A percentile compares a stretch with the other conserved stretches of the same genome.
phyloP scores from a whole-genome alignment of 352 stramenopile species.

The Phytophthora chlamydospora region DNA sequence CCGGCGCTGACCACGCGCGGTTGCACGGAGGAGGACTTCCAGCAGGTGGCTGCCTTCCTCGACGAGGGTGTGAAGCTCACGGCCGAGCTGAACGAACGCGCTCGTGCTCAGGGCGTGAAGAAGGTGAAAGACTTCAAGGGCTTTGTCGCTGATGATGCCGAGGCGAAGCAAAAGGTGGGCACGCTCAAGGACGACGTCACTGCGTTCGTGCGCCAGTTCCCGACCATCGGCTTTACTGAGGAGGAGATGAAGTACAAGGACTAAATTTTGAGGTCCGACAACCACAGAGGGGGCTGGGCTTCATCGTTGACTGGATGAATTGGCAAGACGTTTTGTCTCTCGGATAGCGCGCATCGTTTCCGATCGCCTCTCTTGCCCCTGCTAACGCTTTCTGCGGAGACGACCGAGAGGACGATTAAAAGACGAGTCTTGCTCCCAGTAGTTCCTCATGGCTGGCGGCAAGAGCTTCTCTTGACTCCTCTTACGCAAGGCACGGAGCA shows the following conservation, averaged over 20 bases:
- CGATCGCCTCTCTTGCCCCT: slow-evolving; percentile 12
- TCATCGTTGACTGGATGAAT: slow-evolving; percentile 15
- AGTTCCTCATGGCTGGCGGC: slow-evolving; percentile 13
- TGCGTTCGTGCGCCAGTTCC: slow-evolving; percentile 95
- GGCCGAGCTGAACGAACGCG: slow-evolving; percentile 88
- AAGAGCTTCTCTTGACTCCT: slow-evolving; percentile 14
- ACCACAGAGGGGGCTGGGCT: slow-evolving; percentile 10
- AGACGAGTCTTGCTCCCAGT: slow-evolving; percentile 25
- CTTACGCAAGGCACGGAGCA: slow-evolving; percentile 15
- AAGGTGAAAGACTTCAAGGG: slow-evolving; percentile 93
- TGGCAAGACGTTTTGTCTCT: slow-evolving; percentile 15
- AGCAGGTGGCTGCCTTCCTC: slow-evolving; percentile 95
- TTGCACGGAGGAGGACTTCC: slow-evolving; percentile 96
- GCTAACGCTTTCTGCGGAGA: slow-evolving; percentile 21
- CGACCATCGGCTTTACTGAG: slow-evolving; percentile 96
- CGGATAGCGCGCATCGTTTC: slow-evolving; percentile 12
- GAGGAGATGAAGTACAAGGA: slow-evolving; percentile 92
- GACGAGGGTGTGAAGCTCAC: slow-evolving; percentile 95
- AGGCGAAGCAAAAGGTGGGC: slow-evolving; percentile 68
- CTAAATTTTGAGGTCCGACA: slow-evolving; percentile 31
- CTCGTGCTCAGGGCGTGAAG: slow-evolving; percentile 94
- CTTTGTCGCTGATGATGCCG: slow-evolving; percentile 64
- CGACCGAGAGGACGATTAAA: slow-evolving; percentile 12
- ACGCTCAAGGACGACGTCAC: slow-evolving; percentile 91
- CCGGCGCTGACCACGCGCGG: slow-evolving; percentile 96